Conservation (phyloP, 2,329 filamentous ascomycete species). For the Byssothecium circinans region DNA sequence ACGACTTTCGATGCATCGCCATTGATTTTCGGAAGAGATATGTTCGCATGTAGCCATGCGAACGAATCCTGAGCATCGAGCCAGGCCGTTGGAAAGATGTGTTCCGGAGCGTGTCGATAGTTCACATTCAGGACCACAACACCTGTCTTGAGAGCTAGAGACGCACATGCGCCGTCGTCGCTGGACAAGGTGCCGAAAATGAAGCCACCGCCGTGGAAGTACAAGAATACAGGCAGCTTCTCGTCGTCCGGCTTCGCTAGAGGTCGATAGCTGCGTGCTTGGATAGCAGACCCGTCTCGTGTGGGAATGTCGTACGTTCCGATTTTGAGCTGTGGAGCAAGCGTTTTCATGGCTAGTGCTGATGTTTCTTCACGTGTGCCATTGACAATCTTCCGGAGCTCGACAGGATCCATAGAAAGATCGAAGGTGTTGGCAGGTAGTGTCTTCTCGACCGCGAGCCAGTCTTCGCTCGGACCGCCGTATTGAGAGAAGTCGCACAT, state of each 20-base stretch:
- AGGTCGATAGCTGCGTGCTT: constrained; percentile 54
- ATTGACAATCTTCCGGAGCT: constrained; percentile 23
- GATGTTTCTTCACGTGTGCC: constrained; percentile 21
- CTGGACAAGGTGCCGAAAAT: constrained; percentile 57
- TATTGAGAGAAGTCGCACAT: constrained; percentile 33
- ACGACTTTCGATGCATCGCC: constrained; percentile 50
- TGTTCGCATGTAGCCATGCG: constrained; percentile 55
- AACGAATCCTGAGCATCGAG: constrained; percentile 59
- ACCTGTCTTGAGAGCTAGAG: constrained; percentile 47
- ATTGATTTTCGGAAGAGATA: constrained; percentile 34
- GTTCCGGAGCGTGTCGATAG: constrained; percentile 62
- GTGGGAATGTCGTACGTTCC: constrained; percentile 40
- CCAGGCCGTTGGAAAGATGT: constrained; percentile 56
- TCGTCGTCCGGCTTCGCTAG: constrained; percentile 31
- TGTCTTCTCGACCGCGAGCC: constrained; percentile 35
- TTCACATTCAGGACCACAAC: constrained; percentile 58
- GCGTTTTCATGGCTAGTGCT: constrained; percentile 20
- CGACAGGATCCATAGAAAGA: constrained; percentile 17
- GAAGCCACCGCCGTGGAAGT: constrained; percentile 59
- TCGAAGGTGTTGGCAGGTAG: constrained; percentile 28
- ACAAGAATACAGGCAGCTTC: constrained; percentile 53
- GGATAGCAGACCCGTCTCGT: constrained; percentile 50
- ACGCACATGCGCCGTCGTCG: constrained; percentile 57
- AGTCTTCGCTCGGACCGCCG: constrained; percentile 35
- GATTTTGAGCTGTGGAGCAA: constrained; percentile 25